A percentile compares a stretch with the other conserved stretches of the same genome.
Evolutionary conservation across 2,329 filamentous ascomycete species (phyloP).

Genomic region (Colletotrichum truncatum): DNA sequence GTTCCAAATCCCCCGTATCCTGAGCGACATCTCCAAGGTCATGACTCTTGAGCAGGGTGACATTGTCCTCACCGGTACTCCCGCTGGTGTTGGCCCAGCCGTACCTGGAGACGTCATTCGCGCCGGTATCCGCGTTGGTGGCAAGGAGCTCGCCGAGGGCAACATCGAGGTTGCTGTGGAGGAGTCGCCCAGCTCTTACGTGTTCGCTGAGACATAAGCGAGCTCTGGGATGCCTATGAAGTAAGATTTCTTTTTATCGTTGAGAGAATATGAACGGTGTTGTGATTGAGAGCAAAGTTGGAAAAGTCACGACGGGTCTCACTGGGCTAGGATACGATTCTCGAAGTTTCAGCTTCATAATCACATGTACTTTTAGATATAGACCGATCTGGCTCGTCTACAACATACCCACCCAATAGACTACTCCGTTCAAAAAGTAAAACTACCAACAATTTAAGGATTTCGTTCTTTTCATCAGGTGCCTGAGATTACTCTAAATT

Average conservation of each 20-base stretch:
- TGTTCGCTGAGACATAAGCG: conserved; percentile 75
- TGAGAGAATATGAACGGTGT: neutral
- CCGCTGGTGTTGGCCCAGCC: conserved; percentile 92
- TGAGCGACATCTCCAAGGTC: conserved; percentile 92
- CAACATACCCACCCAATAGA: neutral
- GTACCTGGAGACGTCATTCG: conserved; percentile 87
- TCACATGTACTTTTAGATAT: conserved; percentile 20
- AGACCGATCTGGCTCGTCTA: conserved; percentile 15
- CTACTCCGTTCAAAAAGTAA: neutral
- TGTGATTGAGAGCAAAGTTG: neutral
- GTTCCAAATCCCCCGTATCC: conserved; percentile 85
- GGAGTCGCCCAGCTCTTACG: conserved; percentile 80
- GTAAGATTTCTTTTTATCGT: neutral
- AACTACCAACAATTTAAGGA: no score
- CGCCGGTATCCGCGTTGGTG: conserved; percentile 81
- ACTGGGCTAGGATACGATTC: neutral
- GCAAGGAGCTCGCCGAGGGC: conserved; percentile 85
- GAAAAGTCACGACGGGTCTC: neutral
- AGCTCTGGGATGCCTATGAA: neutral
- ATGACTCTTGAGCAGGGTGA: conserved; percentile 95
- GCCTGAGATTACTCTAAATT: conserved; percentile 53
- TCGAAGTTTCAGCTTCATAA: neutral
- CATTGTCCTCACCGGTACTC: conserved; percentile 94
- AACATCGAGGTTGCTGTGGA: conserved; percentile 85
- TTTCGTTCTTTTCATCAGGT: no score